Evolutionary conservation across 192 early-diverging fungal species (phyloP), one percentile per base, ranked within the genome.

Genomic region (Lobosporangium transversale): DNA sequence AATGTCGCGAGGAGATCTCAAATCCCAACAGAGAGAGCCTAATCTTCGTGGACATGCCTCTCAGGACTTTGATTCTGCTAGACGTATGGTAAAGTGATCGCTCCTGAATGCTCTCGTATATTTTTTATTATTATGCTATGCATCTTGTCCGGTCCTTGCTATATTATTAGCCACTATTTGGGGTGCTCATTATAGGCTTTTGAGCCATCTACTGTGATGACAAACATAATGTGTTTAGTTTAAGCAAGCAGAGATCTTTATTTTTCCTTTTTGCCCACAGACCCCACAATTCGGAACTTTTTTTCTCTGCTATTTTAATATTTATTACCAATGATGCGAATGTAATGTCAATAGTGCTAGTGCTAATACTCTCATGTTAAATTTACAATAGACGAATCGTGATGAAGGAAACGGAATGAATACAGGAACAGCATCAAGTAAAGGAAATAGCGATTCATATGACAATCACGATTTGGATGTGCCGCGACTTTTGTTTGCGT

Each of bases 401-500:
- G 58, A 61, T 29, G 58, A 61, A 24, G 9, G 30, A 3, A 62
- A 51, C 32, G 60, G 48, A 62, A 44, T 54, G 42, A 14, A 36
- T 24, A 52, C 37, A 24, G 49, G 49, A 27, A 24, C 54, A 23
- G 20, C 24, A 42, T 50, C 66, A 30, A 32, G 24, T 52, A 48
- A 55, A 55, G 29, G 32, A 21, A 66, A 42, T 23, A 47, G 52
- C 2, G 62, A 66, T 35, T 8, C 45, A 56, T 61, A 58, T n/a
- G 59, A 60, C 12, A 33, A 3, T 18, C 26, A 62, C 23, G 45
- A 53, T 23, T 24, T 45, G 3, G 59, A 83, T 1, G 47, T 30
- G 29, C n/a, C 21, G 32, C 63, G 26, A 26, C 29, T 89, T 4
- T 83, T 84, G 3, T 49, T 80, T 3, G 90, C 89, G 9, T 74